Base-by-base conservation (phyloP, 352 stramenopile genomes). In the Phytopythium oedochilum region DNA sequence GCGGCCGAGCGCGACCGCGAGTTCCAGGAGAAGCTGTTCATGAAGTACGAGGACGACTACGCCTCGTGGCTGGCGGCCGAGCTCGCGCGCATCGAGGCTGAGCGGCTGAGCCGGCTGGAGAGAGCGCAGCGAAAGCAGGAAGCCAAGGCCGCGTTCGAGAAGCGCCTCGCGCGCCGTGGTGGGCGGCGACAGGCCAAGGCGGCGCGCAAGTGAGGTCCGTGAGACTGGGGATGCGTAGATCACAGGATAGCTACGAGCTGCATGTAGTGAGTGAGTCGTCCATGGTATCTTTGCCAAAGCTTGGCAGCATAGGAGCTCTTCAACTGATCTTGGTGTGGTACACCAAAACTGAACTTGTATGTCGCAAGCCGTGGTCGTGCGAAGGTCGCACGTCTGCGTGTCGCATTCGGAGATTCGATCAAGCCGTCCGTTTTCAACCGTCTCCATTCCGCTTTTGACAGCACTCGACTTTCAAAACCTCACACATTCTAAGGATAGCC, bases 31-130 rank as follows among this genome's bases (percentile, higher is more conserved):
- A 60, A 55, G 29, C 63, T 81, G 46, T 63, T 68, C 35, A 86
- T 91, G 71, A 72, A 82, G 58, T 91, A 88, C 59, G 75, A 91
- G 54, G 78, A 91, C 43, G 73, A 88, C 51, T 71, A 71, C 54
- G 83, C 70, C 66, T 60, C 63, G 32, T 91, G 80, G 80, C 49
- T 86, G 48, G 53, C 77, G 20, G 61, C 53, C 9, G 78, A 91
- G 45, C 61, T 77, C 44, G 44, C 57, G 22, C 65, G 80, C 5
- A 45, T 91, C 18, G 75, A 86, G 49, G 42, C 50, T 11, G 75
- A 86, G 36, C 60, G 66, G 0, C 62, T 61, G 10, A 64, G 50
- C n/a, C 63, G 57, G 9, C 61, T 78, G 22, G 74, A 87, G 12
- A 69, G 70, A 3, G 64, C 67, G 15, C 63, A 78, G 48, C 51